Base-by-base conservation (phyloP, 2,329 filamentous ascomycete genomes). In the Apiospora phragmitis region DNA sequence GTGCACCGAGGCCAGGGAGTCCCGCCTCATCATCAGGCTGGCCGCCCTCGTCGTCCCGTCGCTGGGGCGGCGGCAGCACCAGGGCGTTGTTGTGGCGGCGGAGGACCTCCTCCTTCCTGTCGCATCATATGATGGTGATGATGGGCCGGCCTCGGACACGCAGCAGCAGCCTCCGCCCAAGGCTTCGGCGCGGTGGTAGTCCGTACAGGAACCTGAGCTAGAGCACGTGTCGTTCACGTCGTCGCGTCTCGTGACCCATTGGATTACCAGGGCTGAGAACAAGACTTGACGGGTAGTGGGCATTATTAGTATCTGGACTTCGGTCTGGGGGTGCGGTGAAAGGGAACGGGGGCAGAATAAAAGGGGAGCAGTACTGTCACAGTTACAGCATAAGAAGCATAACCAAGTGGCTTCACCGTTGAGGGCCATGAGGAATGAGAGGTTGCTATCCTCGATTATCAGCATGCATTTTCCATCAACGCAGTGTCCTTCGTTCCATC, bases 371-470 rank as follows among this genome's bases (percentile, higher is more conserved):
- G 75, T 78, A 89, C 89, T 86, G 76, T 92, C 90, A 72, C 85
- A 84, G 75, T 91, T 91, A 76, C 90, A 92, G 75, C 88, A 89
- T 81, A 90, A 89, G 4, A 92, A 83, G 73, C 89, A 92, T 3
- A 92, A 84, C 89, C 89, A 92, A 3, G 87, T 89, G 2, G 87
- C 89, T 76, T 91, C 89, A 16, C 89, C 89, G 32, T 88, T 79
- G 1, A 91, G 83, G 1, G 83, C 83, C 82, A 90, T 86, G 0
- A 91, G 79, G 0, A 91, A 84, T 3, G 86, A 85, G 3, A 92
- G 79, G 75, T 92, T 92, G 4, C 88, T 89, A n/a, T 21, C 55
- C 8, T 38, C 18, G 9, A n/a, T 35, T 1, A 12, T 62, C 29
- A 62, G 55, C 3, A 51, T 9, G 29, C 3, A 38, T 16, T 3